Evolutionary conservation across 371 early-diverging fungal species (phyloP).

Genomic region (Rhizopus microsporus): DNA sequence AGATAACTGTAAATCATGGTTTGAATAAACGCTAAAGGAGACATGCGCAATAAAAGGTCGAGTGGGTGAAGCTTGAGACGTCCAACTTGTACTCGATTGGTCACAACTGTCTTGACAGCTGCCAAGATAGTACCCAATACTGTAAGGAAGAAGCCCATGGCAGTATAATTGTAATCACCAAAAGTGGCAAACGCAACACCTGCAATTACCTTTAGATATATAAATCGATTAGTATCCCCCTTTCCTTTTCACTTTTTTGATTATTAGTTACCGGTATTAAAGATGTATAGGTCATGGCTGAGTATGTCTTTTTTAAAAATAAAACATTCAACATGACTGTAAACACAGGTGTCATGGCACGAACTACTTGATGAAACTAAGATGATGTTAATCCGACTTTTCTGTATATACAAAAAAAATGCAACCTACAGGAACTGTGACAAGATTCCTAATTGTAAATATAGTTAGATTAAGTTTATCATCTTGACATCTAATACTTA

Average conservation of each 20-base stretch:
- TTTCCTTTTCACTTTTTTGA: not conserved
- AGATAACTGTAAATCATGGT: conserved; percentile 65
- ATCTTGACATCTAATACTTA: conserved; percentile 43
- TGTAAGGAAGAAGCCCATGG: conserved; percentile 77
- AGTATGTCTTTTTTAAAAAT: conserved; percentile 61
- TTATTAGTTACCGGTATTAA: conserved; percentile 57
- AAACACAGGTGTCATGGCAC: conserved; percentile 85
- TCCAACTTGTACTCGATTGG: conserved; percentile 82
- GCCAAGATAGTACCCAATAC: conserved; percentile 82
- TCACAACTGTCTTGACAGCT: conserved; percentile 82
- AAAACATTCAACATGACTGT: conserved; percentile 69
- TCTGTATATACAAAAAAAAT: conserved; percentile 1
- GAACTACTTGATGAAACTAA: conserved; percentile 86
- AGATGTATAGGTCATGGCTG: conserved; percentile 61
- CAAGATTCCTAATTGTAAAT: conserved; percentile 40
- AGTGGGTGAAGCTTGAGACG: conserved; percentile 80
- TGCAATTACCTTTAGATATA: conserved; percentile 54
- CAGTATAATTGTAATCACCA: conserved; percentile 81
- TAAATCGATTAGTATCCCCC: not conserved
- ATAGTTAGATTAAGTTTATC: not conserved
- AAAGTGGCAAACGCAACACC: conserved; percentile 86
- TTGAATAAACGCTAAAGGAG: conserved; percentile 79
- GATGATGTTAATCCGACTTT: not conserved
- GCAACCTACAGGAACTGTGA: conserved; percentile 51
- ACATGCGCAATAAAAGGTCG: conserved; percentile 82